These are phyloP conservation scores for Fusarium concolor DNA, from an alignment of 2,329 filamentous ascomycete species.

Conservation along the genomic window DNA sequence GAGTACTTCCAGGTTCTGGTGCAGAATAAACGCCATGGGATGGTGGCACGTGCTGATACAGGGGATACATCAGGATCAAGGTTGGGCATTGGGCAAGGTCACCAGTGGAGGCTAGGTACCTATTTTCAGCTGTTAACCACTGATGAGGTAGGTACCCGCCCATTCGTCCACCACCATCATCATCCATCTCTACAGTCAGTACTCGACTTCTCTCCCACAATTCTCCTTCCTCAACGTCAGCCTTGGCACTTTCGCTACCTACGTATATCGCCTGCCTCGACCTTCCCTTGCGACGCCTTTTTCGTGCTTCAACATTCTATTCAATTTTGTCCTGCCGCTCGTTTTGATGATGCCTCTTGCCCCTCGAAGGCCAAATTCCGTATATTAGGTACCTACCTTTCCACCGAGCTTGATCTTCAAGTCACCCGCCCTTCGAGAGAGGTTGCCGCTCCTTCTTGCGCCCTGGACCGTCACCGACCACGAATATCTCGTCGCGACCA, in stretches of 20 bases:
- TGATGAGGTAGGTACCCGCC: slow-evolving; percentile 20
- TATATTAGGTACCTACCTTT: slow-evolving; percentile 27
- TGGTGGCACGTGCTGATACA: slow-evolving; percentile 46
- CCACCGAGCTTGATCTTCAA: neutral
- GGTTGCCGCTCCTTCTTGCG: slow-evolving; percentile 3
- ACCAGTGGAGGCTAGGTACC: neutral
- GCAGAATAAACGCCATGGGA: slow-evolving; percentile 17
- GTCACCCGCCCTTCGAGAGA: slow-evolving; percentile 3
- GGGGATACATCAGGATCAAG: slow-evolving; percentile 33
- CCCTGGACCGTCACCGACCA: neutral
- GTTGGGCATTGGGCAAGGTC: slow-evolving; percentile 15
- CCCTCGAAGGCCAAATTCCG: slow-evolving; percentile 44
- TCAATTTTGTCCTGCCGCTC: slow-evolving; percentile 34
- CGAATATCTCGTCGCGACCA: slow-evolving; percentile 14
- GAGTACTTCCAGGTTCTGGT: slow-evolving; percentile 6
- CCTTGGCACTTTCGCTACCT: slow-evolving; percentile 22
- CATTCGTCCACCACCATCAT: slow-evolving; percentile 12
- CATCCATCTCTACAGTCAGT: slow-evolving; percentile 5
- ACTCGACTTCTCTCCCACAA: slow-evolving; percentile 23
- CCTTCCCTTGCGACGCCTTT: slow-evolving; percentile 10
- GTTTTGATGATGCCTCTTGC: slow-evolving; percentile 45
- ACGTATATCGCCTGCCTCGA: slow-evolving; percentile 16
- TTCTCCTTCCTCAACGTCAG: slow-evolving; percentile 25
- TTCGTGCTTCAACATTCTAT: slow-evolving; percentile 11
- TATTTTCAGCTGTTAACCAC: slow-evolving; percentile 25